phyloP scores from a whole-genome alignment of 108 stramenopile species.

The Ochromonas danica region DNA sequence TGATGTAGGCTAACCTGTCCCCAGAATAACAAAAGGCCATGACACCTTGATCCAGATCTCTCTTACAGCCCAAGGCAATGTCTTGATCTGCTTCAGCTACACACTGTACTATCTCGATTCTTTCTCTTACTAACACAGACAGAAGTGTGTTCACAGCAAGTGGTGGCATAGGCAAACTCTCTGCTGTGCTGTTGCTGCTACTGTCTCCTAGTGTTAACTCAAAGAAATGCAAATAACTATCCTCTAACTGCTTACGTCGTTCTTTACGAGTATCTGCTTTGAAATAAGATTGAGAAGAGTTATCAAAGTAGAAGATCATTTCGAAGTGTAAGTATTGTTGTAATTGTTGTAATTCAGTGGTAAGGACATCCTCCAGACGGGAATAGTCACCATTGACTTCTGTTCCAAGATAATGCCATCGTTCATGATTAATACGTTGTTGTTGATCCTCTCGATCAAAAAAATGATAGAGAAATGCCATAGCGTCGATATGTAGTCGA shows the following conservation, averaged over 20 bases:
- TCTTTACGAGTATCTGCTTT: background rate
- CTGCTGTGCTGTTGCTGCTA: background rate
- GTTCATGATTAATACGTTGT: background rate
- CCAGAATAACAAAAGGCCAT: background rate
- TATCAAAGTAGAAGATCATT: slow-evolving; percentile 8
- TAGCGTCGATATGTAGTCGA: background rate
- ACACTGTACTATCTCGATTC: background rate
- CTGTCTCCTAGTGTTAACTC: background rate
- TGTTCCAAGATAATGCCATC: background rate
- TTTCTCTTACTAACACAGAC: background rate
- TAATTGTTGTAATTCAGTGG: background rate
- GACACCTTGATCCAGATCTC: background rate
- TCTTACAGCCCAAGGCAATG: background rate
- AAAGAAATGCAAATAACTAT: background rate
- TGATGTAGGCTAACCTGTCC: background rate
- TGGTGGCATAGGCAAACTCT: slow-evolving; percentile 3
- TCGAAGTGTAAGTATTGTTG: background rate
- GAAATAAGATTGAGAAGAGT: background rate
- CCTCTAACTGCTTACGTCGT: background rate
- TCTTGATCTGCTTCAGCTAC: slow-evolving; percentile 5
- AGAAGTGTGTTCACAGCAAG: background rate
- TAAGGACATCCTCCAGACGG: background rate
- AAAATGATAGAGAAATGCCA: slow-evolving; percentile 10
- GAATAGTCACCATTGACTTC: background rate
- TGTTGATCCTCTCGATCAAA: background rate